phyloP scores from a whole-genome alignment of 768 basidiomycete genomes.

The Amanita jacksonii region DNA sequence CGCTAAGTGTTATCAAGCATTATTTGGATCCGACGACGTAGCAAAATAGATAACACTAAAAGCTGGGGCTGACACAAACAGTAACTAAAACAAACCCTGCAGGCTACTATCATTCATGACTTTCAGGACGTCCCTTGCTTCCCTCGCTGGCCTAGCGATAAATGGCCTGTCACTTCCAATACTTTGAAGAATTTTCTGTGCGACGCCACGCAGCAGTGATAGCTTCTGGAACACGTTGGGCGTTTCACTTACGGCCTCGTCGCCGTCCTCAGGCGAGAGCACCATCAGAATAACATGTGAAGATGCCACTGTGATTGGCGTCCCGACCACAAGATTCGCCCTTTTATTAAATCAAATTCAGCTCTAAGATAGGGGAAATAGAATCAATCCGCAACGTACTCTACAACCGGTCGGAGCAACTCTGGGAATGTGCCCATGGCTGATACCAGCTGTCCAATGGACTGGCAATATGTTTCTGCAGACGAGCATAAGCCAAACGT shows the following conservation, averaged over 20 bases:
- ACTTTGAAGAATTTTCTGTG: constrained; percentile 66
- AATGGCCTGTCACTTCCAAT: constrained; percentile 58
- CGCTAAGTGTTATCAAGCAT: constrained; percentile 1
- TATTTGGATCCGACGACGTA: not conserved
- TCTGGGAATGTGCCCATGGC: constrained; percentile 56
- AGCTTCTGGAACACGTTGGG: constrained; percentile 60
- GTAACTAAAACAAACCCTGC: constrained; percentile 34
- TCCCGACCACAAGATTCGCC: constrained; percentile 54
- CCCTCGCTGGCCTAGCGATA: constrained; percentile 72
- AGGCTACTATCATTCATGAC: constrained; percentile 33
- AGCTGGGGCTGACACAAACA: no score
- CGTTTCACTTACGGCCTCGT: constrained; percentile 19
- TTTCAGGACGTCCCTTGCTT: constrained; percentile 66
- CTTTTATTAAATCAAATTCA: constrained; percentile 23
- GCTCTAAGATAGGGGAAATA: not conserved
- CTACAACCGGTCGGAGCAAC: constrained; percentile 53
- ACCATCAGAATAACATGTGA: constrained; percentile 53
- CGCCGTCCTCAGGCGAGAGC: constrained; percentile 40
- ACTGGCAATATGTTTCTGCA: constrained; percentile 60
- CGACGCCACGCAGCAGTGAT: constrained; percentile 48
- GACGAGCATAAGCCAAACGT: constrained; percentile 4
- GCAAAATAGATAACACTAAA: not conserved
- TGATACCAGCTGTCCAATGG: constrained; percentile 52
- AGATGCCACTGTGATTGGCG: constrained; percentile 53
- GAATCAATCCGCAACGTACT: constrained; percentile 33